Percentiles rank a stretch among this genome's conserved stretches.
Conservation (phyloP, 139 green algal species). For the Chlorella sorokiniana region DNA sequence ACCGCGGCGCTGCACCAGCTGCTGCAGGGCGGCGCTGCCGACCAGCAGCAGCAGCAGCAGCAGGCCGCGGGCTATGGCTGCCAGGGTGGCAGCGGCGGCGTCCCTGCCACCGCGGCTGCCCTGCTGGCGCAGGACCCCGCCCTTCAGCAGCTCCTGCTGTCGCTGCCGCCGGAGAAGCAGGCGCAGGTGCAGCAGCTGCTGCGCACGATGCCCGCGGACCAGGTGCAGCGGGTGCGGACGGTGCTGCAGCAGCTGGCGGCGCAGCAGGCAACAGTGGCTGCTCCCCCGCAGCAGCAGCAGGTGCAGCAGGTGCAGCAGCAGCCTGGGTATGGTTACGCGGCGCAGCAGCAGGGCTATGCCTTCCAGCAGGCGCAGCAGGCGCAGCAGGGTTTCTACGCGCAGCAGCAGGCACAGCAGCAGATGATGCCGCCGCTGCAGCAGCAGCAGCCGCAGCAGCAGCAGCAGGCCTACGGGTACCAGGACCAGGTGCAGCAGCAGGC, state of each 20-base stretch:
- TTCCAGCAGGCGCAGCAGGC: not conserved
- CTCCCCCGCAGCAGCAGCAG: not conserved
- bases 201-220: not conserved
- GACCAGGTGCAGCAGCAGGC: conserved; percentile 14
- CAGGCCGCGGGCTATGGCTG: not conserved
- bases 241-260: not conserved
- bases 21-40: not conserved
- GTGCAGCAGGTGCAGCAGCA: not conserved
- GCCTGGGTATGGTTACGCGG: not conserved
- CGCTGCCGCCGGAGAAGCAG: not conserved
- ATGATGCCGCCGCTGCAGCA: not conserved
- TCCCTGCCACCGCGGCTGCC: not conserved
- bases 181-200: not conserved
- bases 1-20: not conserved
- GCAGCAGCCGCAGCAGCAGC: conserved; percentile 3
- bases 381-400: not conserved
- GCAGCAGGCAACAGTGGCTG: not conserved
- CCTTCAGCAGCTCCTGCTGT: not conserved
- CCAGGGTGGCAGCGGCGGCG: too few species aligned
- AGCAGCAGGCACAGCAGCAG: not conserved
- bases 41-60: not conserved
- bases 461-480: not conserved
- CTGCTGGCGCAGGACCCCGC: not conserved
- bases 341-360: not conserved
- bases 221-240: not conserved